Percentiles rank a stretch among this genome's conserved stretches.
Evolutionary conservation across 78 protist species (phyloP).

Genomic region (Mantamonas sphyraenae): DNA sequence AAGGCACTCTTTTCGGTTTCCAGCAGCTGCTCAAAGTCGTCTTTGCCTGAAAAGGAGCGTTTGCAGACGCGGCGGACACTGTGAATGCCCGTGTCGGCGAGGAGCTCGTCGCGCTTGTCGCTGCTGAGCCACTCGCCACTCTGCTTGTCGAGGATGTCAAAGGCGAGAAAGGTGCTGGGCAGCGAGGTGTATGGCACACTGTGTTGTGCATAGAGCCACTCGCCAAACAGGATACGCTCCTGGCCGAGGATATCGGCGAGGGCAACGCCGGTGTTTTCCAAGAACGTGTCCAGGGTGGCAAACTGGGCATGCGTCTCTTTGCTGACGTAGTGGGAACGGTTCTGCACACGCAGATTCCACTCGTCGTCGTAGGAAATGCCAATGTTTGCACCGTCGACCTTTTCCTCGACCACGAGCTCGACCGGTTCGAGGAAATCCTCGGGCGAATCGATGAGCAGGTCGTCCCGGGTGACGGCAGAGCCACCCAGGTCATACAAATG

Average conservation of each 20-base stretch:
- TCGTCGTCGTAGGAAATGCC: slow-evolving; percentile 4
- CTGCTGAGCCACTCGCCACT: background rate
- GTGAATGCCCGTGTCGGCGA: background rate
- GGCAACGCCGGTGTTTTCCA: background rate
- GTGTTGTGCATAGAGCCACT: slow-evolving; percentile 24
- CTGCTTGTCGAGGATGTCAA: slow-evolving; percentile 6
- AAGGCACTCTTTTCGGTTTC: background rate
- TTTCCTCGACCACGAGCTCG: slow-evolving; percentile 9
- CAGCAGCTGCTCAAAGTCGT: background rate
- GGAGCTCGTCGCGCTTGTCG: background rate
- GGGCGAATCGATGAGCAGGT: background rate
- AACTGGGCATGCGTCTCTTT: background rate
- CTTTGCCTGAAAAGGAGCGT: background rate
- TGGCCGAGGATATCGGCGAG: slow-evolving; percentile 4
- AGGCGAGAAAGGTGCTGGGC: slow-evolving; percentile 30
- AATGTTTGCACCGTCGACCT: slow-evolving; percentile 39
- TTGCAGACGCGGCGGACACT: background rate
- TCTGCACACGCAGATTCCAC: slow-evolving; percentile 5
- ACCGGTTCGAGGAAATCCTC: no score
- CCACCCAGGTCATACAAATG: slow-evolving; percentile 22
- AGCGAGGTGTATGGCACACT: slow-evolving; percentile 5
- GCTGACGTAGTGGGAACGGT: slow-evolving; percentile 30
- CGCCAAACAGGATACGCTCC: slow-evolving; percentile 7
- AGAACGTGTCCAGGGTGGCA: slow-evolving; percentile 1
- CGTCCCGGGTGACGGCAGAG: slow-evolving; percentile 18